Percentiles rank a stretch among this genome's conserved stretches.
Evolutionary conservation across 768 basidiomycete species (phyloP).

Genomic region (Pleurotus ostreatus): DNA sequence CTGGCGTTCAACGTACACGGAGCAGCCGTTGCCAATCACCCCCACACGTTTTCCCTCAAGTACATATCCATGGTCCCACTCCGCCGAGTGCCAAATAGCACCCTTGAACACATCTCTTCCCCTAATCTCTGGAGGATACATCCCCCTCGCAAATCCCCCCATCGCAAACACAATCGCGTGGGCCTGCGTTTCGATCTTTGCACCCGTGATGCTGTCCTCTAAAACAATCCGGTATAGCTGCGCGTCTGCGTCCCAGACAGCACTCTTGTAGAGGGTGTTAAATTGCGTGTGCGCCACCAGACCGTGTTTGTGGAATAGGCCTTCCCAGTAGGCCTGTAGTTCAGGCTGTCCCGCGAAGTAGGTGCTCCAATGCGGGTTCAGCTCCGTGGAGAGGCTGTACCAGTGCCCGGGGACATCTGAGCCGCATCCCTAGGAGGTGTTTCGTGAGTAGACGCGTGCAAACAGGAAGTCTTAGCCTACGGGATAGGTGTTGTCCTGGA

Average conservation of each 20-base stretch:
- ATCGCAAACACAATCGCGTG: slow-evolving; percentile 49
- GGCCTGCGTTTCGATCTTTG: slow-evolving; percentile 29
- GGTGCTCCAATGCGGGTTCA: slow-evolving; percentile 48
- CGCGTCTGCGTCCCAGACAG: slow-evolving; percentile 40
- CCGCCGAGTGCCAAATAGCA: slow-evolving; percentile 49
- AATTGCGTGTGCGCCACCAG: slow-evolving; percentile 39
- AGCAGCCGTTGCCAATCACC: slow-evolving; percentile 62
- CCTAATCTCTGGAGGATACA: slow-evolving; percentile 38
- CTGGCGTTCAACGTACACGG: slow-evolving; percentile 35
- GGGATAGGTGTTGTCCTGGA: slow-evolving; percentile 52
- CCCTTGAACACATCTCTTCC: slow-evolving; percentile 47
- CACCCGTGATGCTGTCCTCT: slow-evolving; percentile 30
- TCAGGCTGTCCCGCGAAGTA: slow-evolving; percentile 46
- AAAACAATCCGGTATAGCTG: slow-evolving; percentile 41
- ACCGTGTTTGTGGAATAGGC: slow-evolving; percentile 40
- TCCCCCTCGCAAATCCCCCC: slow-evolving; percentile 44
- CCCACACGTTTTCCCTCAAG: slow-evolving; percentile 51
- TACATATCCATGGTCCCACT: slow-evolving; percentile 52
- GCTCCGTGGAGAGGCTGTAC: slow-evolving; percentile 52
- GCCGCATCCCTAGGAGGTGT: slow-evolving; percentile 39
- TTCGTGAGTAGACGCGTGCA: not conserved
- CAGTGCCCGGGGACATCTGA: slow-evolving; percentile 52
- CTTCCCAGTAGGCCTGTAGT: slow-evolving; percentile 46
- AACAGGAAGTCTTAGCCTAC: slow-evolving; percentile 18
- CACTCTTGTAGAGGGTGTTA: slow-evolving; percentile 33